These are phyloP conservation scores for Gypsophila paniculata DNA, from an alignment of 179 eudicot genomes.

Conservation along the genomic window DNA sequence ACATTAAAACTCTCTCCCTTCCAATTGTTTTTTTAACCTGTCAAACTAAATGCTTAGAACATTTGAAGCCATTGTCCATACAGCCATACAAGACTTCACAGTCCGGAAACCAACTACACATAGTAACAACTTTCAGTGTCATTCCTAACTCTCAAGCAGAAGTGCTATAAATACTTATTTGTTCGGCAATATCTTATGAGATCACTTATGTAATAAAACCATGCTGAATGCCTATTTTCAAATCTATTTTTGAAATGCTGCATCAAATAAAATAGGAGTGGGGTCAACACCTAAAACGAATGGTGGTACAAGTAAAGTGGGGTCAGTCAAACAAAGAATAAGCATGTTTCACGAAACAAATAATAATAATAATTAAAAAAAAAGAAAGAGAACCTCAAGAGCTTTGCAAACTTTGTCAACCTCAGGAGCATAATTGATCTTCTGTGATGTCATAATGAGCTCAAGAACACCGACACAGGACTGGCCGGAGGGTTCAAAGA, in stretches of 20 bases:
- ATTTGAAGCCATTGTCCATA: neutral
- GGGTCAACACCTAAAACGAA: neutral
- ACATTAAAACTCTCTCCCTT: neutral
- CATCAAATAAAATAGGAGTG: neutral
- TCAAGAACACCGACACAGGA: conserved; percentile 80
- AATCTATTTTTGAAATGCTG: neutral
- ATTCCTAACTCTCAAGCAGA: neutral
- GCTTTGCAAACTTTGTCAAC: conserved; percentile 86
- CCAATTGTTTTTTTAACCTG: neutral
- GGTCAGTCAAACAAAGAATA: neutral
- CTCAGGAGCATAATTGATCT: conserved; percentile 74
- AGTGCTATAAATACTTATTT: neutral
- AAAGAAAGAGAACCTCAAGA: conserved; percentile 58
- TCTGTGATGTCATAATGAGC: conserved; percentile 76
- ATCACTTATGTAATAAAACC: neutral
- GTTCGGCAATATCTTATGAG: neutral
- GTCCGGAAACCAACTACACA: neutral
- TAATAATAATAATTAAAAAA: no score
- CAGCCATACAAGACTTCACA: neutral
- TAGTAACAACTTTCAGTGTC: neutral
- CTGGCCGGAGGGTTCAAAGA: conserved; percentile 67
- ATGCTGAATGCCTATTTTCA: neutral
- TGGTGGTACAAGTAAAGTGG: neutral
- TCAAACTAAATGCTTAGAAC: neutral
- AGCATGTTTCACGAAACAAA: neutral